These are phyloP conservation scores for Coemansia brasiliensis DNA, from an alignment of 192 early-diverging fungal genomes.

Conservation along the genomic window DNA sequence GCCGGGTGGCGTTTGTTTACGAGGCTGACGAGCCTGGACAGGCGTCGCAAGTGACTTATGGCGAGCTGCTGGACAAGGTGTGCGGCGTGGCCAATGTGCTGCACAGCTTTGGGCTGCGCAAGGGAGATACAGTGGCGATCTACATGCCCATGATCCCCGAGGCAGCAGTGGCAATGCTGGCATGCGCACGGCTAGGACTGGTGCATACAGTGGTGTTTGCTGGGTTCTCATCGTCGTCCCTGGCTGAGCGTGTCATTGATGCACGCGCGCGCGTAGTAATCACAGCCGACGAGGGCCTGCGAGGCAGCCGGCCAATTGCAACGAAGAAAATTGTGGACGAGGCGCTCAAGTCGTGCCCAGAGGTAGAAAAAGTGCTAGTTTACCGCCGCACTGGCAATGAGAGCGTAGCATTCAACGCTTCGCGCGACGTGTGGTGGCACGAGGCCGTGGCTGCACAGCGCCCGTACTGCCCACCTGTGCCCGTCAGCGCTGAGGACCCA, in stretches of 20 bases:
- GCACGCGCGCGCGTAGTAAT: conserved; percentile 78
- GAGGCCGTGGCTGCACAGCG: conserved; percentile 82
- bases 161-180: conserved; percentile 88
- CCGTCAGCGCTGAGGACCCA: conserved; percentile 88
- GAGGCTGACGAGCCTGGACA: conserved; percentile 88
- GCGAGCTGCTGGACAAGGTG: conserved; percentile 79
- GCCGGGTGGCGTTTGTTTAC: conserved; percentile 80
- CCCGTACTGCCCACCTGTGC: conserved; percentile 83
- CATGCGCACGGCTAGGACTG: conserved; percentile 89
- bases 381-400: conserved; percentile 85
- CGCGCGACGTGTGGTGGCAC: conserved; percentile 94
- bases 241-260: conserved; percentile 90
- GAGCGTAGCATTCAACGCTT: conserved; percentile 67
- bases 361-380: conserved; percentile 83
- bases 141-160: conserved; percentile 99
- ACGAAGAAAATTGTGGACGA: conserved; percentile 94
- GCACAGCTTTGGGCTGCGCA: conserved; percentile 76
- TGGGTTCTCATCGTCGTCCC: conserved; percentile 90
- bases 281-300: conserved; percentile 92
- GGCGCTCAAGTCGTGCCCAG: conserved; percentile 74
- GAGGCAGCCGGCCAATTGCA: conserved; percentile 85
- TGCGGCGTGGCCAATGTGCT: conserved; percentile 84
- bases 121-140: conserved; percentile 93
- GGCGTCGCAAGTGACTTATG: conserved; percentile 77
- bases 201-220: conserved; percentile 97